Conservation (phyloP, 495 filamentous ascomycete genomes). For the Talaromyces stipitatus region DNA sequence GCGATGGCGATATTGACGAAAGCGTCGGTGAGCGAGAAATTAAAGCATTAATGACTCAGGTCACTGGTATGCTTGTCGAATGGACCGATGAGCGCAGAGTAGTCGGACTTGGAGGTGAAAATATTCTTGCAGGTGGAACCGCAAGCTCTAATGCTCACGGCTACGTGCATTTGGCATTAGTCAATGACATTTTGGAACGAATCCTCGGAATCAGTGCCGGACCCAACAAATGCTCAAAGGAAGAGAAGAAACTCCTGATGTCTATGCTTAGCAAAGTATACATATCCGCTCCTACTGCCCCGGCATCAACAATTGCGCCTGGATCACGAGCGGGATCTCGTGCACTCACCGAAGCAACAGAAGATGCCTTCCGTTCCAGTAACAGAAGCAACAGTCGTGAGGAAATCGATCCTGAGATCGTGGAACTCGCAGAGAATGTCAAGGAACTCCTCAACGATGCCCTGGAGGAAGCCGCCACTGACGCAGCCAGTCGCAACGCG, state of each 20-base stretch:
- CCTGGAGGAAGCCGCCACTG: constrained; percentile 60
- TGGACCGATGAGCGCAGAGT: constrained; percentile 95
- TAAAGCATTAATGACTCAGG: constrained; percentile 67
- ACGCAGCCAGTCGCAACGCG: constrained; percentile 66
- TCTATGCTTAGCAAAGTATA: constrained; percentile 76
- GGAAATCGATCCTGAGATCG: constrained; percentile 27
- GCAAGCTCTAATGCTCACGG: constrained; percentile 42
- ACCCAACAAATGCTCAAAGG: constrained; percentile 47
- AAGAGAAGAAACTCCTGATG: constrained; percentile 78
- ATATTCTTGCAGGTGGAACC: constrained; percentile 42
- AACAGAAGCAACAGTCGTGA: constrained; percentile 22
- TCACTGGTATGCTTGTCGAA: constrained; percentile 76
- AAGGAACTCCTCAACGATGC: constrained; percentile 52
- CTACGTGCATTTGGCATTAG: constrained; percentile 44
- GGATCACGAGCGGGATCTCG: constrained; percentile 32
- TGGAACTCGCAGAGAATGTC: constrained; percentile 30
- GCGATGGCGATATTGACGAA: constrained; percentile 52
- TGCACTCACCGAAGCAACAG: constrained; percentile 30
- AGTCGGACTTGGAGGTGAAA: constrained; percentile 57
- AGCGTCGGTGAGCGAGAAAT: constrained; percentile 68
- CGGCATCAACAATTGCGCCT: constrained; percentile 22
- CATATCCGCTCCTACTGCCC: constrained; percentile 58
- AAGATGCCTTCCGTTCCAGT: constrained; percentile 33
- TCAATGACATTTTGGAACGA: constrained; percentile 29
- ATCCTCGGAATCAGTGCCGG: constrained; percentile 22